Evolutionary conservation across 164 flowering plant species (phyloP), one percentile per base, ranked within the genome.

Genomic region (Euptelea pleiosperma): DNA sequence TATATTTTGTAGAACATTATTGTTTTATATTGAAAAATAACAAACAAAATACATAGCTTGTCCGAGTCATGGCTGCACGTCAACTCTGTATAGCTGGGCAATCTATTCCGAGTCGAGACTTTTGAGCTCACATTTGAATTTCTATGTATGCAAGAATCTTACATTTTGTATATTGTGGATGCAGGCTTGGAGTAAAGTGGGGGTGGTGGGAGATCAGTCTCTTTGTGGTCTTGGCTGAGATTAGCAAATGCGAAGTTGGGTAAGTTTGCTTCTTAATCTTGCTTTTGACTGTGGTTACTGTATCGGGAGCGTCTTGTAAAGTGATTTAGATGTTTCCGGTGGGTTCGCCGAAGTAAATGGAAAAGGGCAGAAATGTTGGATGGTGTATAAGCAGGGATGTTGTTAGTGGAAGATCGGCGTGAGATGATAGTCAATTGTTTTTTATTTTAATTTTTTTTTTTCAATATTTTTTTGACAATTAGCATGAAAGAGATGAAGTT

Each of bases 291-390:
- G 66, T 56, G 68, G 34, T 61, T 33, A 46, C 58, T 46, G 22
- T 67, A 64, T 52, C 22, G 0, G 69, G 70, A 63, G 77, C 79
- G 70, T 70, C 72, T 39, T 79, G 79, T 78, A 73, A 69, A 81
- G 76, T n/a, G 46, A 44, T 66, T 50, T 59, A 57, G 62, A 60
- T 62, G 73, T 63, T 60, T 36, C 69, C 19, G 47, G 39, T 65
- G 60, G 35, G 39, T 58, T 63, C 48, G 43, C 48, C 51, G 49
- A 28, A 25, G 24, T 40, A 60, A 47, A 35, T 21, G 63, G 66
- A 64, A 54, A 54, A 54, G 58, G 44, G 44, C 34, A 47, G 59
- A 61, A 47, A 49, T 15, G 55, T 60, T 58, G 55, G 42, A 33
- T 46, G 57, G 61, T 61, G 43, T 53, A n/a, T n/a, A 24, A 34